Percentiles rank a stretch among this genome's conserved stretches.
Conservation (phyloP, 805 yeast species). For the Blastobotrys muscicola region DNA sequence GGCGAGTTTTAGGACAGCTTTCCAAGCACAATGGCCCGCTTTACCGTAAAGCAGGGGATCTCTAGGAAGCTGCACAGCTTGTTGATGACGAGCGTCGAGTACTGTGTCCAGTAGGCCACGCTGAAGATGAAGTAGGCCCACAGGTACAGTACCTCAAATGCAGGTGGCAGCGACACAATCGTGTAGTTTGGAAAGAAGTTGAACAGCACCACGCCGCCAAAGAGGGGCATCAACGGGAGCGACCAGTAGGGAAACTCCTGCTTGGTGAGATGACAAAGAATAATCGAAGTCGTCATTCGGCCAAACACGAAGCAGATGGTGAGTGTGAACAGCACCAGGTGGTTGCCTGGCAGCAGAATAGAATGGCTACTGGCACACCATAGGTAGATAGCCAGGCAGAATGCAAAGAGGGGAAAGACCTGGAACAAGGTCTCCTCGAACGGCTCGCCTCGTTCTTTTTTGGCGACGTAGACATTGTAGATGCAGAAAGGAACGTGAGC, state of each 20-base stretch:
- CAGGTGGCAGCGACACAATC: constrained; percentile 19
- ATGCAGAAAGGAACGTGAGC: constrained; percentile 61
- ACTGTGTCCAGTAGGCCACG: constrained; percentile 57
- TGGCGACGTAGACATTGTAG: constrained; percentile 37
- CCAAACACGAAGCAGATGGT: constrained; percentile 82
- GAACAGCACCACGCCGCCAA: constrained; percentile 28
- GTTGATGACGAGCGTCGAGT: constrained; percentile 63
- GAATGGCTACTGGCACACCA: constrained; percentile 43
- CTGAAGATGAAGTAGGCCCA: constrained; percentile 54
- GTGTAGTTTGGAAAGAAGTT: constrained; percentile 45
- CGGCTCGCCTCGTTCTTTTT: constrained; percentile 14
- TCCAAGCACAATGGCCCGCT: constrained; percentile 2
- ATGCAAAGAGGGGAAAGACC: constrained; percentile 57
- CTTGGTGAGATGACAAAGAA: constrained; percentile 76
- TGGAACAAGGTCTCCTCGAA: constrained; percentile 39
- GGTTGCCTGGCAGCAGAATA: constrained; percentile 30
- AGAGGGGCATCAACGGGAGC: constrained; percentile 46
- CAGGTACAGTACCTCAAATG: constrained; percentile 33
- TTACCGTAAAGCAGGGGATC: constrained; percentile 55
- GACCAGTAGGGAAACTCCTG: constrained; percentile 72
- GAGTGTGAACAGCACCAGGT: constrained; percentile 64
- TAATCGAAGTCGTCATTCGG: constrained; percentile 50
- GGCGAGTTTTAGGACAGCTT: neutral
- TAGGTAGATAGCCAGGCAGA: constrained; percentile 39
- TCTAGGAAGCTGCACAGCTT: constrained; percentile 75